phyloP scores from a whole-genome alignment of 768 basidiomycete genomes.

The Gloeophyllum trabeum region DNA sequence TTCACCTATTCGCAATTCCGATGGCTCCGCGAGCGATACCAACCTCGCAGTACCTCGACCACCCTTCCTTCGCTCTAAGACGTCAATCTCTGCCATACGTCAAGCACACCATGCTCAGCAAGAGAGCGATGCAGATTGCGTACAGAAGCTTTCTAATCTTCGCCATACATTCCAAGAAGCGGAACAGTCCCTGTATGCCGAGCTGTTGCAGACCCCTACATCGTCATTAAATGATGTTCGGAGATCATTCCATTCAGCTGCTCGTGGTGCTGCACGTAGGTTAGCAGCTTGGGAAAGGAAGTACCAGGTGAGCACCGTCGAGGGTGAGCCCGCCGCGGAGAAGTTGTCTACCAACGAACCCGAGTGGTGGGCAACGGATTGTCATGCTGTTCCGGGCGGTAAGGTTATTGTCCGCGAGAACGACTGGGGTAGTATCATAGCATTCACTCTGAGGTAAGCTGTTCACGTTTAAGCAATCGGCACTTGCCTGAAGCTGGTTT shows the following conservation, averaged over 20 bases:
- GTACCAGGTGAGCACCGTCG: conserved; percentile 30
- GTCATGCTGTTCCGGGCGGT: conserved; percentile 55
- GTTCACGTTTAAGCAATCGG: not conserved
- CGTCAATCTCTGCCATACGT: conserved; percentile 4
- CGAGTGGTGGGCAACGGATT: conserved; percentile 52
- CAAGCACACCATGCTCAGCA: conserved; percentile 11
- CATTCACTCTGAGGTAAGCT: conserved; percentile 58
- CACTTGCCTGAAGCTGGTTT: no score
- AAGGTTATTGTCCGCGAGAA: conserved; percentile 57
- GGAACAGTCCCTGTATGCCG: conserved; percentile 48
- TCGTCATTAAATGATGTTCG: conserved; percentile 51
- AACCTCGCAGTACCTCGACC: conserved; percentile 8
- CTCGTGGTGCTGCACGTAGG: conserved; percentile 40
- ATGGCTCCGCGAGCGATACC: no score
- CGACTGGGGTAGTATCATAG: conserved; percentile 73
- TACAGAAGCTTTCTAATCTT: conserved; percentile 32
- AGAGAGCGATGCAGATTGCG: conserved; percentile 16
- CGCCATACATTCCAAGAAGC: conserved; percentile 45
- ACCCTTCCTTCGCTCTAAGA: conserved; percentile 7
- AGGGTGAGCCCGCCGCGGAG: conserved; percentile 6
- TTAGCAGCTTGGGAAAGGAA: conserved; percentile 56
- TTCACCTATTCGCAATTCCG: no score
- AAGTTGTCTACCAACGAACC: conserved; percentile 30
- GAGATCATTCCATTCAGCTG: conserved; percentile 40
- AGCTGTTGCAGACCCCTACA: conserved; percentile 35